Evolutionary conservation across 2,329 filamentous ascomycete genomes (phyloP).

Genomic region (Apiospora malaysiana): DNA sequence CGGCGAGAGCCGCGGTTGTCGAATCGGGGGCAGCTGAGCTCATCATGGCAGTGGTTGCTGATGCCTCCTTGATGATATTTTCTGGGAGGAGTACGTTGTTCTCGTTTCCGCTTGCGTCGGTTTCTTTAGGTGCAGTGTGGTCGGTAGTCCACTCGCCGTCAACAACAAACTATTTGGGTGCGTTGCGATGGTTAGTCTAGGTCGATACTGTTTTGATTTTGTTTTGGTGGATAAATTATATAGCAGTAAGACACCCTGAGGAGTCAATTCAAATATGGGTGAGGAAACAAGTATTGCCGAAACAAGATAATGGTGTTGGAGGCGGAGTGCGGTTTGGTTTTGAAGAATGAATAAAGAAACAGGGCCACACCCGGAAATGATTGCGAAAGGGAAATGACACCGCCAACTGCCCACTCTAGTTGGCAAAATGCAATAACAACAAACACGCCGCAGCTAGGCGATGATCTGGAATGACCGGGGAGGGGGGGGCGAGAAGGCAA

Average conservation of each 20-base stretch:
- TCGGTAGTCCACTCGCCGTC: slow-evolving; percentile 91
- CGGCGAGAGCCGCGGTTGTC: slow-evolving; percentile 74
- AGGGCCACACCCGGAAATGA: not conserved
- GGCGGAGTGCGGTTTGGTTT: not conserved
- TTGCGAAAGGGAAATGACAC: not conserved
- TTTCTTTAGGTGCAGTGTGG: slow-evolving; percentile 79
- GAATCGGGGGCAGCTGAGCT: slow-evolving; percentile 73
- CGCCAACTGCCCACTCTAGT: slow-evolving; percentile 11
- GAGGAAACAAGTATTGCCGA: not conserved
- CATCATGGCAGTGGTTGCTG: slow-evolving; percentile 59
- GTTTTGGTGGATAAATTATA: not conserved
- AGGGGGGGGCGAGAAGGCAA: slow-evolving; percentile 3
- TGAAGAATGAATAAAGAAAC: not conserved
- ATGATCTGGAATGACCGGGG: slow-evolving; percentile 9
- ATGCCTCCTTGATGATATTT: slow-evolving; percentile 61
- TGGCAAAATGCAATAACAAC: slow-evolving; percentile 13
- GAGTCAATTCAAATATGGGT: not conserved
- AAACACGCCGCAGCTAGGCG: slow-evolving; percentile 11
- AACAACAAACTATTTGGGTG: slow-evolving; percentile 78
- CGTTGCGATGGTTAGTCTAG: not conserved
- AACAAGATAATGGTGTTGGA: not conserved
- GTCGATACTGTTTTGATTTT: not conserved
- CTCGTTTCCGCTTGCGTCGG: slow-evolving; percentile 81
- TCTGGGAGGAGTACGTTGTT: slow-evolving; percentile 90
- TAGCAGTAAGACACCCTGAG: not conserved